A percentile compares a stretch with the other conserved stretches of the same genome.
phyloP scores from a whole-genome alignment of 768 basidiomycete genomes.

The Arthromyces matolae region DNA sequence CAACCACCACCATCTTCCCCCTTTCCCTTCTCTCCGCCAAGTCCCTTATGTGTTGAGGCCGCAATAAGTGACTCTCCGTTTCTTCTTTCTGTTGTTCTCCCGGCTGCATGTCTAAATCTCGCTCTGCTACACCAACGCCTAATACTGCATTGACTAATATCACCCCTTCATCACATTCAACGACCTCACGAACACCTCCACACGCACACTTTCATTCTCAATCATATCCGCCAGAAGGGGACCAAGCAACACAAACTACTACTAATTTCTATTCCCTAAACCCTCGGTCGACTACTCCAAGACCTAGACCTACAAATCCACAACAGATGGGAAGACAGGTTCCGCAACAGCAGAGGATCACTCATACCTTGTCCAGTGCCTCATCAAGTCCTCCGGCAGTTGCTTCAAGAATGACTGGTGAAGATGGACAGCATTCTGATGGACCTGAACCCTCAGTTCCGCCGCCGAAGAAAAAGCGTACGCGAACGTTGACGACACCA shows the following conservation, averaged over 20 bases:
- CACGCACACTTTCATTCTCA: constrained; percentile 33
- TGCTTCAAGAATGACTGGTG: constrained; percentile 58
- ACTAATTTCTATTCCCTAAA: constrained; percentile 27
- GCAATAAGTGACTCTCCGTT: constrained; percentile 34
- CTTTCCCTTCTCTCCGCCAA: constrained; percentile 21
- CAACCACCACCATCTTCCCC: constrained; percentile 21
- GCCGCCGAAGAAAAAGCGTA: constrained; percentile 77
- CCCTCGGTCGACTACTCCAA: constrained; percentile 15
- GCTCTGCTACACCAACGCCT: constrained; percentile 42
- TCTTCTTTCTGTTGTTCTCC: constrained; percentile 27
- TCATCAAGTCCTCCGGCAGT: constrained; percentile 53
- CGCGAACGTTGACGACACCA: constrained; percentile 79
- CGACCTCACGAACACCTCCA: constrained; percentile 41
- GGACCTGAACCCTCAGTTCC: constrained; percentile 30
- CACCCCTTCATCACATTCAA: constrained; percentile 28
- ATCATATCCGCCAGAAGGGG: constrained; percentile 18
- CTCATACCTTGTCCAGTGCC: constrained; percentile 36
- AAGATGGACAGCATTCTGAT: constrained; percentile 40
- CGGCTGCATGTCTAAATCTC: constrained; percentile 48
- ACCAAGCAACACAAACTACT: constrained; percentile 20
- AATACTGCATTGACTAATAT: constrained; percentile 38
- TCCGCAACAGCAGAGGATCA: constrained; percentile 27
- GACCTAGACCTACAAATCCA: constrained; percentile 27
- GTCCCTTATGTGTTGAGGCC: constrained; percentile 43
- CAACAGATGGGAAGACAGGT: constrained; percentile 48